Evolutionary conservation across 1,284 basidiomycete species (phyloP), one percentile per base, ranked within the genome.

Genomic region (Lignosus rhinocerotis): DNA sequence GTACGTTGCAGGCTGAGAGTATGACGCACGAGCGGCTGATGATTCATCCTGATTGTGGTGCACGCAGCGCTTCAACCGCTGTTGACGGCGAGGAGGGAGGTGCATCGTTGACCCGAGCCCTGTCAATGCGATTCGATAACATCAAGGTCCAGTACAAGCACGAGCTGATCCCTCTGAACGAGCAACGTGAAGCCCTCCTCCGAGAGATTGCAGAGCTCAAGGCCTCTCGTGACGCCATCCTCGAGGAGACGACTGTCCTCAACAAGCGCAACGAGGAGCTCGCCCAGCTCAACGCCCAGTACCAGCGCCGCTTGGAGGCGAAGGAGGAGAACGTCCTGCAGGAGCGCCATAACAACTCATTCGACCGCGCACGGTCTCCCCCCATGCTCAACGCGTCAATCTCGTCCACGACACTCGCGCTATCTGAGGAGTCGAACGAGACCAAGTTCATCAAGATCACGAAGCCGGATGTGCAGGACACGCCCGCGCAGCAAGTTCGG

Each of bases 251-350:
- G 1, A 90, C 93, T 0, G 87, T 88, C 19, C 82, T 99, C 51
- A 94, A 94, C 69, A 89, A 88, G 14, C 87, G 94, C 57, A 98
- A 98, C 75, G 94, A 96, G 68, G 92, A 96, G 72, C 81, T 98
- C 11, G 90, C 90, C 6, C 91, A 94, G 70, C 82, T 96, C 52
- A 91, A 92, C 66, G 80, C 87, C 1, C 89, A 93, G 56, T 90
- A 95, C 63, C 76, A 85, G 5, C 86, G 89, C 41, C 87, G 92
- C 55, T 80, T 90, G 66, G 94, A 96, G 57, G 69, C 74, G 46
- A 60, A 66, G 42, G 69, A 67, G 67, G 33, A 60, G 53, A 51
- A 62, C 60, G 49, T 63, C 52, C 55, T 70, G 19, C 66, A 62
- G 53, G 62, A 64, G 25, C 73, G 75, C 51, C 74, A 66, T 57